Conservation (phyloP, 176 grass and related monocot species). For the barley (Hordeum vulgare) region MorexV3_pseudomolecules_assembly NC_058522.1:462853545-462854044, state of each 20-base stretch:
- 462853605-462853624: slow-evolving; percentile 38
- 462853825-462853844: slow-evolving; percentile 52
- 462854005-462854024: slow-evolving; percentile 30
- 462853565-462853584: slow-evolving; percentile 37
- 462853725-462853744: slow-evolving; percentile 63
- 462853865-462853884: slow-evolving; percentile 58
- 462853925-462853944: slow-evolving; percentile 47
- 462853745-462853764: slow-evolving; percentile 38
- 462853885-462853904: slow-evolving; percentile 30
- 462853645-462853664: slow-evolving; percentile 52
- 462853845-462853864: slow-evolving; percentile 46
- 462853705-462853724: slow-evolving; percentile 55
- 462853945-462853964: slow-evolving; percentile 54
- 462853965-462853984: slow-evolving; percentile 73
- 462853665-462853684: not conserved
- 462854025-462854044: slow-evolving; percentile 26
- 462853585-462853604: slow-evolving; percentile 37
- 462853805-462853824: slow-evolving; percentile 65
- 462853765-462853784: slow-evolving; percentile 41
- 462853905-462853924: slow-evolving; percentile 44
- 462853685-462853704: slow-evolving; percentile 34
- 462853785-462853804: slow-evolving; percentile 25
- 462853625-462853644: not conserved
- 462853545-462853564: slow-evolving; percentile 41
- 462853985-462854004: slow-evolving; percentile 64